Evolutionary conservation across 192 early-diverging fungal species (phyloP), one percentile per base, ranked within the genome.

Genomic region (Gigaspora rosea): DNA sequence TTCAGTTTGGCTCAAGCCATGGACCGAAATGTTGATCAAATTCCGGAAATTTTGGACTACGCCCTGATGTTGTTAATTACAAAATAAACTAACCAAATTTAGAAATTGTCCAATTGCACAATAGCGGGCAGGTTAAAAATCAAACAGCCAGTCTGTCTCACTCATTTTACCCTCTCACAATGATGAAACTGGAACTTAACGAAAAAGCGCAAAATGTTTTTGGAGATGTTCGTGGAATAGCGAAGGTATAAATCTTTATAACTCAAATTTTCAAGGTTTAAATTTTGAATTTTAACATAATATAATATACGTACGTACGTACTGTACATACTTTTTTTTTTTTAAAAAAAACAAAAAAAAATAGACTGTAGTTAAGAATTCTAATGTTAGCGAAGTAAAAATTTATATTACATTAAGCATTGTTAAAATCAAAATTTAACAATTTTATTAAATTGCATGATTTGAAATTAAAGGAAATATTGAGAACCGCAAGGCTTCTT

Each of bases 151-250:
- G 2, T 41, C 41, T 41, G 7, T 41, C 7, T 3, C 41, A 6
- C 41, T 41, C 0, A 41, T 7, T 41, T 41, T 41, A 41, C 41
- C 41, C 7, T 41, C 41, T 41, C 41, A 54, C 52, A 16, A 13
- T 54, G 9, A 69, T 69, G 67, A 71, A 71, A 56, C 8, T 22
- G 7, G 69, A 71, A 54, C 27, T 56, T n/a, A 71, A 41, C 2
- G 69, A 71, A 54, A 71, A 71, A 41, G 20, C 69, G 6, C 69
- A 71, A 56, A 71, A 71, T 54, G 49, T 50, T 16, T 71, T 71
- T 41, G 48, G 22, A 27, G 41, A 50, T 71, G 27, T 56, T 32
- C 69, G 69, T 54, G 69, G 69, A 22, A 18, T 71, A 22, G 52
- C 52, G 33, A 71, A 71, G 69, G 69, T 71, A 56, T 16, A 13